Evolutionary conservation across 1,284 basidiomycete species (phyloP).

Genomic region (Sanghuangporus weigelae): DNA sequence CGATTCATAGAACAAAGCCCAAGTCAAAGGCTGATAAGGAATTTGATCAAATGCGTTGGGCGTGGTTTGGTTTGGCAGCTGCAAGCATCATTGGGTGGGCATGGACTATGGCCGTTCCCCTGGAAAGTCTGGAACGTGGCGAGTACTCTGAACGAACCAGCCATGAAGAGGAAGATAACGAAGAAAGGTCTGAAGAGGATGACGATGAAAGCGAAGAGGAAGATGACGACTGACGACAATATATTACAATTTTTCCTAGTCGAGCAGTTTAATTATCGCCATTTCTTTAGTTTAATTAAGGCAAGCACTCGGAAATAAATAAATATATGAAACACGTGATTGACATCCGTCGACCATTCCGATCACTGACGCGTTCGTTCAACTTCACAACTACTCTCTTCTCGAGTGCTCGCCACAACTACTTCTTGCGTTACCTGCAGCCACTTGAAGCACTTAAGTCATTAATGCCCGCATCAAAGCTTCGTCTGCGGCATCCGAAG

Average conservation of each 20-base stretch:
- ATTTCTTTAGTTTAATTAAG: too few relatives aligned
- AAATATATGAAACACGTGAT: background rate
- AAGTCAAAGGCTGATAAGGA: slow-evolving; percentile 29
- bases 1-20: background rate
- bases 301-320: background rate
- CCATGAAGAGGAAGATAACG: slow-evolving; percentile 20
- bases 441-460: too few relatives aligned
- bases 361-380: background rate
- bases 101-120: slow-evolving; percentile 16
- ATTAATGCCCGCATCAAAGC: slow-evolving; percentile 19
- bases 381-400: background rate
- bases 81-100: slow-evolving; percentile 24
- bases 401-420: background rate
- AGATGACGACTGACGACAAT: background rate
- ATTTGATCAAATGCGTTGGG: slow-evolving; percentile 31
- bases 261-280: too few relatives aligned
- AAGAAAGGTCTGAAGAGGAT: slow-evolving; percentile 16
- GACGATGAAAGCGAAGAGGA: background rate
- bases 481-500: slow-evolving; percentile 37
- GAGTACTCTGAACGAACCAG: slow-evolving; percentile 27
- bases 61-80: slow-evolving; percentile 29
- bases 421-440: too few relatives aligned
- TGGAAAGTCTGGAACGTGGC: background rate
- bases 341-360: background rate
- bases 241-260: too few relatives aligned